Conservation (phyloP, 257 asterid species). For the Capsicum rhomboideum region DNA sequence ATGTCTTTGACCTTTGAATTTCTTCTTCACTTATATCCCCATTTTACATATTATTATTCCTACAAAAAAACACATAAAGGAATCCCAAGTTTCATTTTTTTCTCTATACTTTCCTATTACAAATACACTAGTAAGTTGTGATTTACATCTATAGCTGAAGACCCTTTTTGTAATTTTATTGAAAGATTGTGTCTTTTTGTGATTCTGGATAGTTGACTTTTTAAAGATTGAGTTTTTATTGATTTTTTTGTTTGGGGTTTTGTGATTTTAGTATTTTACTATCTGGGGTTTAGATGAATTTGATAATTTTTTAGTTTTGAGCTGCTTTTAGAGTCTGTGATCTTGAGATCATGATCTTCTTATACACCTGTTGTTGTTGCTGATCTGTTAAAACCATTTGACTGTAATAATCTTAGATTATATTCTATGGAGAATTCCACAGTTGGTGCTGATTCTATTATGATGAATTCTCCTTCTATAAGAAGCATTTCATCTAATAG, state of each 20-base stretch:
- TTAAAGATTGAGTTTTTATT: not conserved
- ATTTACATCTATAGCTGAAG: not conserved
- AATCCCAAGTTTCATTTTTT: constrained; percentile 12
- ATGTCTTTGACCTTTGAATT: constrained; percentile 54
- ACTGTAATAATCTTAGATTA: constrained; percentile 14
- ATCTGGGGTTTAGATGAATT: not conserved
- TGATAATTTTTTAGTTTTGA: constrained; percentile 10
- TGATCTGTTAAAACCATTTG: constrained; percentile 23
- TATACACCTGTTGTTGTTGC: constrained; percentile 24
- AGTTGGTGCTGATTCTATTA: constrained; percentile 18
- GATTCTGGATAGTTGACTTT: constrained; percentile 1
- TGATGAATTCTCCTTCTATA: constrained; percentile 37
- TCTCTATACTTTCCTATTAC: not conserved
- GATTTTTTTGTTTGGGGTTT: constrained; percentile 2
- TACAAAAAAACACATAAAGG: constrained; percentile 12
- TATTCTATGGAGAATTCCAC: constrained; percentile 24
- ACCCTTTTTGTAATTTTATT: not conserved
- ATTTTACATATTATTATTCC: constrained; percentile 6
- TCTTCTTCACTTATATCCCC: constrained; percentile 5
- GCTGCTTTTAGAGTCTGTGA: constrained; percentile 22
- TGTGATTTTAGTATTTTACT: not conserved
- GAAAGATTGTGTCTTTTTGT: not conserved
- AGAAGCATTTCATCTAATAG: constrained; percentile 44
- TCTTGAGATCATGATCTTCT: constrained; percentile 36
- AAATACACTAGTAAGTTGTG: constrained; percentile 12